phyloP scores from a whole-genome alignment of 371 early-diverging fungal genomes.

The Mycotypha africana region DNA sequence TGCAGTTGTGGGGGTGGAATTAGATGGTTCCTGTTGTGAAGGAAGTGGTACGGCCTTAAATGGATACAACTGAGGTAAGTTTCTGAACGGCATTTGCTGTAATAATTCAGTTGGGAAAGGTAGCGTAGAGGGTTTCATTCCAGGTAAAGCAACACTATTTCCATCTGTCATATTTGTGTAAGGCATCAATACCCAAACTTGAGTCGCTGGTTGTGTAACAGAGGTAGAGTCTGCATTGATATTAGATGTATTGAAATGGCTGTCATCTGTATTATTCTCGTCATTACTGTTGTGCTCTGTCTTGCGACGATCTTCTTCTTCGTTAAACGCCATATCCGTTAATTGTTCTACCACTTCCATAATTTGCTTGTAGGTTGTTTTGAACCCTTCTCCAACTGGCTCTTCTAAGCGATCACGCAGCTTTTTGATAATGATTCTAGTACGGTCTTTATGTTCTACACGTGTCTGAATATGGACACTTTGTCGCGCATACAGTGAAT shows the following conservation, averaged over 20 bases:
- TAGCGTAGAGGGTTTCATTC: background rate
- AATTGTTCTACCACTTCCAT: background rate
- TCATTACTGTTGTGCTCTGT: background rate
- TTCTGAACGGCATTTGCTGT: background rate
- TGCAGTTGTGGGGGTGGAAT: too few species aligned
- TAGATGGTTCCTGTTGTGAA: background rate
- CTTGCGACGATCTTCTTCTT: background rate
- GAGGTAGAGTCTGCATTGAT: background rate
- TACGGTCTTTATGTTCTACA: background rate
- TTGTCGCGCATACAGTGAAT: background rate
- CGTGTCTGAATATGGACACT: too few species aligned
- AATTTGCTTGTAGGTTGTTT: conserved; percentile 12
- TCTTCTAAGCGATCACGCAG: background rate
- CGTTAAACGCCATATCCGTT: background rate
- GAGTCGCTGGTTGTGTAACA: too few species aligned
- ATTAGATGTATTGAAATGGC: too few species aligned
- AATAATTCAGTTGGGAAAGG: too few species aligned
- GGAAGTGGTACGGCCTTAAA: too few species aligned
- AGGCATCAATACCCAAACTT: conserved; percentile 14
- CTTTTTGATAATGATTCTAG: background rate
- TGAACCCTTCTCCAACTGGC: conserved; percentile 11
- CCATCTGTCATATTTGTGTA: conserved; percentile 11
- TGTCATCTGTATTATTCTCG: background rate
- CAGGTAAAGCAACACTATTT: background rate
- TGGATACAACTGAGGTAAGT: too few species aligned